Evolutionary conservation across 2,329 filamentous ascomycete species (phyloP).

Genomic region (Colletotrichum acutatum): DNA sequence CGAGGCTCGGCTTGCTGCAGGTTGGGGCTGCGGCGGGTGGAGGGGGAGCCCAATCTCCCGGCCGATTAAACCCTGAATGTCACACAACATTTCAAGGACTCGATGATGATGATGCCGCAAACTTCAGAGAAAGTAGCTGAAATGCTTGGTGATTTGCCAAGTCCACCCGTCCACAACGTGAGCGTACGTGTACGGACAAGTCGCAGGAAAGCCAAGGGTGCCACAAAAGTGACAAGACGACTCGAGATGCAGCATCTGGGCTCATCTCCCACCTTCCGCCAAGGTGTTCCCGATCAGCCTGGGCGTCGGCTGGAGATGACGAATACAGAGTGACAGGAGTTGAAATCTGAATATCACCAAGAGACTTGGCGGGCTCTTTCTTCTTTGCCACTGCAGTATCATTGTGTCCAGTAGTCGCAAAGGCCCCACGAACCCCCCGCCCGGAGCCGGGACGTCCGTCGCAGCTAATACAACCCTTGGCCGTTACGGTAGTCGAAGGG

Average conservation of each 20-base stretch:
- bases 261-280: neutral
- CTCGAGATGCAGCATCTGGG: conserved; percentile 7
- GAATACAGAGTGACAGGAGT: neutral
- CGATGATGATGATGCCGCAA: neutral
- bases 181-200: neutral
- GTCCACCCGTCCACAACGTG: neutral
- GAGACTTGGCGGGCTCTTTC: neutral
- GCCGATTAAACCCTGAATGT: conserved; percentile 7
- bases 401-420: neutral
- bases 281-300: conserved; percentile 28
- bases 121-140: neutral
- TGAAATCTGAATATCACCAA: neutral
- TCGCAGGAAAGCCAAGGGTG: neutral
- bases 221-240: neutral
- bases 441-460: neutral
- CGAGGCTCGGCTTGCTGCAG: conserved; percentile 27
- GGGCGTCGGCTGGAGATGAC: conserved; percentile 30
- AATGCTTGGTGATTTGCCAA: conserved; percentile 1
- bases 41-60: conserved; percentile 22
- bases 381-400: neutral
- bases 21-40: conserved; percentile 23
- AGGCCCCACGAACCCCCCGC: conserved; percentile 5
- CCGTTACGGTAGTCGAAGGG: neutral
- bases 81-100: neutral
- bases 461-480: neutral